Base-by-base conservation (phyloP, 495 filamentous ascomycete species). In the Annulohypoxylon moriforme region DNA sequence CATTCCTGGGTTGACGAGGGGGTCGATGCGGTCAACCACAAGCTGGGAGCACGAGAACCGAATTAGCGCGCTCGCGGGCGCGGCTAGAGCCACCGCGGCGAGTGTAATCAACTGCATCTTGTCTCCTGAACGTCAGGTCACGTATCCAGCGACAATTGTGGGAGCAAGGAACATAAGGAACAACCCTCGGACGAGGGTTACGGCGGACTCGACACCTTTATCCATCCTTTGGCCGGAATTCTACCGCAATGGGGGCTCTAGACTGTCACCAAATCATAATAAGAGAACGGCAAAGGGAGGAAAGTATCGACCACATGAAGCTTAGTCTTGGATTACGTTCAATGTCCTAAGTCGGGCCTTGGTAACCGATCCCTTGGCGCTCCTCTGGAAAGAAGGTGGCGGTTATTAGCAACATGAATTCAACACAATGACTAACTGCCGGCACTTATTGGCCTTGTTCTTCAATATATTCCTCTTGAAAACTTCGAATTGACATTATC, bases 21-120 rank as follows among this genome's bases (percentile, higher is more conserved):
- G 78, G 57, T 80, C 78, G 52, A 80, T 73, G 29, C 78, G 75
- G 22, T 80, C 73, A 27, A 76, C 60, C 14, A 76, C 74, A 6
- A 80, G 68, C 34, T 80, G 78, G 20, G 78, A 77, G 63, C 78
- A 80, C 18, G 72, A 71, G 60, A 80, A 80, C 50, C 79, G 72
- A 53, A 81, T 74, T 14, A 81, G 61, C 53, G 79, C 80, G 31
- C 24, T 77, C 53, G 75, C 53, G 22, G 72, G 77, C 69, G 63
- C 69, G 33, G 69, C 77, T 34, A 79, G 52, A 46, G 72, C 78
- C 66, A 81, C 63, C 49, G 74, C 63, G 16, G 72, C 44, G 58
- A 80, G 64, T 18, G 60, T 62, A 1, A 64, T 70, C 71, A 73
- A 75, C 64, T 69, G 60, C 80, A 81, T 81, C 62, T 68, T 77